These are phyloP conservation scores for Claviceps monticola DNA, from an alignment of 2,329 filamentous ascomycete species.

Conservation along the genomic window DNA sequence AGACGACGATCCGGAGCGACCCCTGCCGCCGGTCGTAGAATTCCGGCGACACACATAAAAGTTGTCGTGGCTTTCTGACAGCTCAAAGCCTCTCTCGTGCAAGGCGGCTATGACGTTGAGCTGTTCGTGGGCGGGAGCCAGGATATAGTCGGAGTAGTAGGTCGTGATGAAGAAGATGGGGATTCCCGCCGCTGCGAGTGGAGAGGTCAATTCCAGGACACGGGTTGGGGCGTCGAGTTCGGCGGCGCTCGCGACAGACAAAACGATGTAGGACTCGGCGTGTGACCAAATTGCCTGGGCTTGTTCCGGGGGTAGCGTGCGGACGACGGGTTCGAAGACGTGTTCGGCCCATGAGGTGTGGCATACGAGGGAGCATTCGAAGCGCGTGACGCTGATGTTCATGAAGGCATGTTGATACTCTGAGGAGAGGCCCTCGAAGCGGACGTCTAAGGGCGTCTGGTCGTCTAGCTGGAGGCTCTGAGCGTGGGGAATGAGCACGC, in stretches of 20 bases:
- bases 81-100: slow-evolving; percentile 67
- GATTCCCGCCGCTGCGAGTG: slow-evolving; percentile 80
- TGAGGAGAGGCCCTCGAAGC: slow-evolving; percentile 32
- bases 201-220: slow-evolving; percentile 82
- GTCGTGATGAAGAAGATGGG: slow-evolving; percentile 98
- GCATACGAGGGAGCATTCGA: slow-evolving; percentile 88
- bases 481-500: slow-evolving; percentile 59
- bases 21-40: slow-evolving; percentile 20
- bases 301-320: slow-evolving; percentile 41
- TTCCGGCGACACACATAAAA: slow-evolving; percentile 42
- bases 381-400: slow-evolving; percentile 82
- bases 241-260: slow-evolving; percentile 80
- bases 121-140: slow-evolving; percentile 67
- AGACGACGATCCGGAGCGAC: slow-evolving; percentile 40
- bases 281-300: slow-evolving; percentile 56
- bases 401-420: slow-evolving; percentile 63
- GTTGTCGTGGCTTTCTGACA: slow-evolving; percentile 56
- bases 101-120: slow-evolving; percentile 64
- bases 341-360: slow-evolving; percentile 58
- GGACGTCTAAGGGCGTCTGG: slow-evolving; percentile 21
- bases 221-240: slow-evolving; percentile 83
- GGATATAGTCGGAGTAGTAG: slow-evolving; percentile 94
- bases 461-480: slow-evolving; percentile 23
- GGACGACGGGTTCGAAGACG: slow-evolving; percentile 62
- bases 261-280: slow-evolving; percentile 70